phyloP scores from a whole-genome alignment of 164 flowering plant species.

The Vitis riparia region DNA sequence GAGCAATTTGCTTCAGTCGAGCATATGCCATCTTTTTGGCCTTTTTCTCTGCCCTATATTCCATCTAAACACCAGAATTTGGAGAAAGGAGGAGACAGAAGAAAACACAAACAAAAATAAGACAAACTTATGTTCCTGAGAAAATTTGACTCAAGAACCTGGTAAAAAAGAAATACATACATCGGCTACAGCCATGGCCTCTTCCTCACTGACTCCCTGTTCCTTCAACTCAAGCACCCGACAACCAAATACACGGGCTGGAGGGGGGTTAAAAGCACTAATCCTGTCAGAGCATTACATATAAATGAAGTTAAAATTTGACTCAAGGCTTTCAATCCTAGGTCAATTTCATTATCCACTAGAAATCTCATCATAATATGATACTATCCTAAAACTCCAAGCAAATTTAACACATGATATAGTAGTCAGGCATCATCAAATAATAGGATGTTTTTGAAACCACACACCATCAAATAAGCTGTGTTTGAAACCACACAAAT shows the following conservation, averaged over 20 bases:
- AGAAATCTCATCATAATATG: neutral
- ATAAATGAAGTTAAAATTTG: constrained; percentile 10
- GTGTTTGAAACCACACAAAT: too few relatives aligned
- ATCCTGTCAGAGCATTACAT: constrained; percentile 40
- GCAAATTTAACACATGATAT: too few relatives aligned
- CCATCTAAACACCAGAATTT: constrained; percentile 50
- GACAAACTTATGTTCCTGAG: neutral
- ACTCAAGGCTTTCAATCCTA: neutral
- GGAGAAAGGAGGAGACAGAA: neutral
- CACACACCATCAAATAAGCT: too few relatives aligned
- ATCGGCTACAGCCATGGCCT: constrained; percentile 83
- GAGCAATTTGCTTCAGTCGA: constrained; percentile 71
- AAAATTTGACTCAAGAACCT: neutral
- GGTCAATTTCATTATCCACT: neutral
- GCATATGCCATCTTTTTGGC: constrained; percentile 71
- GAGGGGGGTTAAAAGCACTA: constrained; percentile 62
- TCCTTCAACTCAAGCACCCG: constrained; percentile 86
- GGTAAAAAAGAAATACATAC: constrained; percentile 35
- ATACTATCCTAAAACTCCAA: too few relatives aligned
- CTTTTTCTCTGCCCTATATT: constrained; percentile 76
- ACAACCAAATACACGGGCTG: constrained; percentile 79
- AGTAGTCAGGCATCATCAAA: too few relatives aligned
- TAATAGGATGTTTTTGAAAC: too few relatives aligned
- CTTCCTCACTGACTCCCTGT: constrained; percentile 71
- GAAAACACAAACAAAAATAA: neutral